Conservation (phyloP, 805 yeast species). For the Debaryomyces tyrocola region DNA sequence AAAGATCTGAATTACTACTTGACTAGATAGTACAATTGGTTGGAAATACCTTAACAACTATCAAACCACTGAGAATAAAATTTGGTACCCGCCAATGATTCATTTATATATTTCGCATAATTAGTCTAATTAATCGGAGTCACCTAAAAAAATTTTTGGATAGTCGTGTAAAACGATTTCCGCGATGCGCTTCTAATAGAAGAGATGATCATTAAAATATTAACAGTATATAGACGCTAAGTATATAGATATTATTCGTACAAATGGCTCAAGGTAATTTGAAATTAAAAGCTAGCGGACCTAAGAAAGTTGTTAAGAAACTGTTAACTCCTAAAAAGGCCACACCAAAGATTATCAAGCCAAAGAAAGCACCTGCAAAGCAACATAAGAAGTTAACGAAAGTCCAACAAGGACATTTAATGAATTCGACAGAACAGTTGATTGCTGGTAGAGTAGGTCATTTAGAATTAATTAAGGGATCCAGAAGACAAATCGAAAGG, state of each 20-base stretch:
- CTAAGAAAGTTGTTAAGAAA: constrained; percentile 60
- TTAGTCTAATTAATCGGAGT: neutral
- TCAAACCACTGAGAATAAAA: neutral
- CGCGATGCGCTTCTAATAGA: neutral
- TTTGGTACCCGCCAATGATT: no score
- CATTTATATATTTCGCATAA: neutral
- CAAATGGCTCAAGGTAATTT: constrained; percentile 73
- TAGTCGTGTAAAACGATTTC: neutral
- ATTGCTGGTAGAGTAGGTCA: constrained; percentile 92
- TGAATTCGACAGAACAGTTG: constrained; percentile 73
- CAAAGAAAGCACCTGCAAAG: constrained; percentile 56
- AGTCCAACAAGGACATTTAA: constrained; percentile 54
- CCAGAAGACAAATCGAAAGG: constrained; percentile 79
- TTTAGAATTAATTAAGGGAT: constrained; percentile 85
- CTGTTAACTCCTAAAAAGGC: constrained; percentile 71
- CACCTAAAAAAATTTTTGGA: neutral
- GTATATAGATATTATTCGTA: neutral
- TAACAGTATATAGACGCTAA: neutral
- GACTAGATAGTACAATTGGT: neutral
- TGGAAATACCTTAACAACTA: neutral
- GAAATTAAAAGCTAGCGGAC: constrained; percentile 52
- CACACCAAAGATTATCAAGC: constrained; percentile 63
- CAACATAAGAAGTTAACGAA: constrained; percentile 55
- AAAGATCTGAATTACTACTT: neutral
- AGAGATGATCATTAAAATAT: neutral